Percentiles rank a stretch among this genome's conserved stretches.
Conservation (phyloP, 2,329 filamentous ascomycete species). For the Phoma sp. region DNA sequence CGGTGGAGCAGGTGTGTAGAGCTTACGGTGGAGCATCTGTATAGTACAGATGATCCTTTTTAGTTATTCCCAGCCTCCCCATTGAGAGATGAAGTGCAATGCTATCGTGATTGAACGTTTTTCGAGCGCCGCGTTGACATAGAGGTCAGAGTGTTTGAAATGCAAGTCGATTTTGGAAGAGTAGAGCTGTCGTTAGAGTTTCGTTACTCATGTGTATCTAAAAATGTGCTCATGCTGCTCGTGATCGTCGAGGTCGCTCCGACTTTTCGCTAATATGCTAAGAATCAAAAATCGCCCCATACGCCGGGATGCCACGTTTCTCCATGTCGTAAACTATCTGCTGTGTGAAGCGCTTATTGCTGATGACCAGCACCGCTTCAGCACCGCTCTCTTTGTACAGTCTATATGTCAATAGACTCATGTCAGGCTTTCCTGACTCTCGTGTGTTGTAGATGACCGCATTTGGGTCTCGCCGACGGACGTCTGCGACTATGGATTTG, state of each 20-base stretch:
- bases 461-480: conserved; percentile 65
- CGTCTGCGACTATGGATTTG: conserved; percentile 62
- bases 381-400: conserved; percentile 59
- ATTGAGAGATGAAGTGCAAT: neutral
- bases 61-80: neutral
- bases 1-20: conserved; percentile 1
- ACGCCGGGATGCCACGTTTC: conserved; percentile 70
- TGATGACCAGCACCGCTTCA: conserved; percentile 77
- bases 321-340: conserved; percentile 75
- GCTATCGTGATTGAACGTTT: no score
- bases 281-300: conserved; percentile 77
- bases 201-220: neutral
- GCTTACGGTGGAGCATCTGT: neutral
- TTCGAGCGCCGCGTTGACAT: no score
- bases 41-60: neutral
- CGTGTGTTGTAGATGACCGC: conserved; percentile 75
- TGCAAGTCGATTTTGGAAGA: no score
- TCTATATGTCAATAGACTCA: conserved; percentile 63
- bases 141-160: no score
- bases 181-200: no score
- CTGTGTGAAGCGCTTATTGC: conserved; percentile 73
- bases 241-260: neutral
- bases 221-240: neutral
- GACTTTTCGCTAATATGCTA: neutral
- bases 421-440: conserved; percentile 66